phyloP scores from a whole-genome alignment of 805 yeast species.

The Kazachstania kunashirensis region DNA sequence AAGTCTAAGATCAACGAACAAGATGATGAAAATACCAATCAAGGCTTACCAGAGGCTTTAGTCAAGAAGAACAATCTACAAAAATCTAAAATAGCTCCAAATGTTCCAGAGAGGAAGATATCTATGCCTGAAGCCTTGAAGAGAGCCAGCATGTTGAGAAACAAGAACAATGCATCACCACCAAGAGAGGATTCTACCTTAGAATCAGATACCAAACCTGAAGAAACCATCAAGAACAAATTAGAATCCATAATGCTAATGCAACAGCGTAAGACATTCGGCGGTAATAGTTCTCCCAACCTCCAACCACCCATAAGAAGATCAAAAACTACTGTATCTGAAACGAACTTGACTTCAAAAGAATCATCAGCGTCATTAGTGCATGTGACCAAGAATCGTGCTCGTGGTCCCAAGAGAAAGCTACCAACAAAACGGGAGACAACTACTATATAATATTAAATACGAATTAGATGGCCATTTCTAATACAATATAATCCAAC shows the following conservation, averaged over 20 bases:
- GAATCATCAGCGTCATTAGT: slow-evolving; percentile 9
- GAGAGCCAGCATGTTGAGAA: slow-evolving; percentile 13
- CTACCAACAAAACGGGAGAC: slow-evolving; percentile 23
- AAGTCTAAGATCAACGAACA: not conserved
- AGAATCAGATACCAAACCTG: not conserved
- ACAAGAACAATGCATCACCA: not conserved
- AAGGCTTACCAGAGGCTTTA: slow-evolving; percentile 12
- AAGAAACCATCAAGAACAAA: not conserved
- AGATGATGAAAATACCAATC: not conserved
- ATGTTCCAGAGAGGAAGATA: slow-evolving; percentile 21
- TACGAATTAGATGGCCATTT: too few relatives aligned
- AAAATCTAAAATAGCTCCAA: slow-evolving; percentile 14
- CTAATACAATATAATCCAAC: too few relatives aligned
- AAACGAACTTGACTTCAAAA: too few relatives aligned
- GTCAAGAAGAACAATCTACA: slow-evolving; percentile 7
- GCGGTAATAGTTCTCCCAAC: not conserved
- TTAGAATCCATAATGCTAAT: not conserved
- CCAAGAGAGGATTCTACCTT: not conserved
- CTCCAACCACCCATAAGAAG: slow-evolving; percentile 1
- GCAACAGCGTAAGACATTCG: not conserved
- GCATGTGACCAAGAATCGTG: slow-evolving; percentile 28
- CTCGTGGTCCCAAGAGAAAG: slow-evolving; percentile 33
- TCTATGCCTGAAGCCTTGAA: slow-evolving; percentile 25
- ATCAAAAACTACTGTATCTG: not conserved
- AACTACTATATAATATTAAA: not conserved